Conservation (phyloP, 768 basidiomycete genomes). For the Boletus insuetus region DNA sequence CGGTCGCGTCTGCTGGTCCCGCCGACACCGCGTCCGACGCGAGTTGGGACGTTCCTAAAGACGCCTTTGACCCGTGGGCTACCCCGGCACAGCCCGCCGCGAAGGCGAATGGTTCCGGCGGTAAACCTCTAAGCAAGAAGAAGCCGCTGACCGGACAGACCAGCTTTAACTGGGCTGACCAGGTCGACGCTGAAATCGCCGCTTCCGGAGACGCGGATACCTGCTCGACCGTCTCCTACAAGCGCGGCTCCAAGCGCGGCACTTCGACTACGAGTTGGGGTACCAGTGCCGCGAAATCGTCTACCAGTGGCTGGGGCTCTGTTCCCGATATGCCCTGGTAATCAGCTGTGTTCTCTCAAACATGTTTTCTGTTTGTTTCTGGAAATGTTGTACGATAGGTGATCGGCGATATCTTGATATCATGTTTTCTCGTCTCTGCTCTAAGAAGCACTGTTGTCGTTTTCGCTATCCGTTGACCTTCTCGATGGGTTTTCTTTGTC, state of each 20-base stretch:
- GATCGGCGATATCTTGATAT: background rate
- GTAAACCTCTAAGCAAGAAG: conserved; percentile 6
- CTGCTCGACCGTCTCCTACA: conserved; percentile 8
- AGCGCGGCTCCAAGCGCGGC: conserved; percentile 13
- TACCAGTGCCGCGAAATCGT: conserved; percentile 11
- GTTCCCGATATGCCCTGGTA: conserved; percentile 24
- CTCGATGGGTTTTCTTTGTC: background rate
- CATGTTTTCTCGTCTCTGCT: background rate
- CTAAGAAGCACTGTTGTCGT: background rate
- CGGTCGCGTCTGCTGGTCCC: background rate
- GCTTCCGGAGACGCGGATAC: background rate
- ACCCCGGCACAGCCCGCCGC: background rate
- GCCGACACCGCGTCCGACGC: conserved; percentile 16
- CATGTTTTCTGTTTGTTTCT: background rate
- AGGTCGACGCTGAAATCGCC: conserved; percentile 20
- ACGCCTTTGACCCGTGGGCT: conserved; percentile 24
- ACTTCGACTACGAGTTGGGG: conserved; percentile 10
- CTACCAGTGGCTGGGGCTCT: conserved; percentile 27
- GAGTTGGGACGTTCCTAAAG: conserved; percentile 24
- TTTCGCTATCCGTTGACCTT: background rate
- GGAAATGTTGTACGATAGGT: conserved; percentile 5
- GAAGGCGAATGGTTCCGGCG: conserved; percentile 2
- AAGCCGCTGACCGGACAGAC: conserved; percentile 3
- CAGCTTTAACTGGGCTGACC: conserved; percentile 26
- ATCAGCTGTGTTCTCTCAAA: conserved; percentile 1